Evolutionary conservation across 345 rosid species (phyloP).

Genomic region (Ailanthus altissimus): DNA sequence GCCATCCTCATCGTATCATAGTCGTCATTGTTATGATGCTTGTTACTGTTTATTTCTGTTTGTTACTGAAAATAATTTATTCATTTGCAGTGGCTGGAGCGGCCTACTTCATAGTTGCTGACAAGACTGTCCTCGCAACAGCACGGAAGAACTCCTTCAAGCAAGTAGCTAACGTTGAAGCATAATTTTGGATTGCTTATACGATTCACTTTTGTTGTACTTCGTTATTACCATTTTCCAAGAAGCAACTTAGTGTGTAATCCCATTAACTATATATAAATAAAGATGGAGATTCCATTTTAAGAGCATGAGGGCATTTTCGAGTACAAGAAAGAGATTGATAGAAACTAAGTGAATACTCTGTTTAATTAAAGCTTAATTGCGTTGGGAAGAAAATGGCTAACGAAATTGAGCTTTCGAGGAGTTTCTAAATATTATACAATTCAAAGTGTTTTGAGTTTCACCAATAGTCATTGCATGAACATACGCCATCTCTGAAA

Average conservation of each 20-base stretch:
- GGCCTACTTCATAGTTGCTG: slow-evolving; percentile 89
- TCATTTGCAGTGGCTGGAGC: slow-evolving; percentile 67
- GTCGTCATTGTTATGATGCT: no score
- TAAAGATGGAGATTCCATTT: slow-evolving; percentile 25
- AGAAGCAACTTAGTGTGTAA: slow-evolving; percentile 10
- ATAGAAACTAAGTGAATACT: neutral
- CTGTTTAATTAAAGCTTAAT: neutral
- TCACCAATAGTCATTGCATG: slow-evolving; percentile 80
- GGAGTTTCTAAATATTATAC: neutral
- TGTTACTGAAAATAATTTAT: neutral
- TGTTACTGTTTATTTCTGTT: neutral
- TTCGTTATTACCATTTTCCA: neutral
- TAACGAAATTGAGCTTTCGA: neutral
- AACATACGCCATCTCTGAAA: slow-evolving; percentile 69
- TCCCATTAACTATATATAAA: slow-evolving; percentile 23
- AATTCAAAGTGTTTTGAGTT: neutral
- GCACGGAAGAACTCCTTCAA: slow-evolving; percentile 80
- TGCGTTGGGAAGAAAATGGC: neutral
- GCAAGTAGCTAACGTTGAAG: slow-evolving; percentile 31
- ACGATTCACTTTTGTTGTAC: slow-evolving; percentile 3
- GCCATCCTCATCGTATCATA: neutral
- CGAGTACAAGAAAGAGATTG: neutral
- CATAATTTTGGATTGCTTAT: slow-evolving; percentile 9
- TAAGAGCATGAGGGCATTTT: neutral
- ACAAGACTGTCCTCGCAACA: slow-evolving; percentile 84